Evolutionary conservation across 1,139 yeast species (phyloP), one percentile per base, ranked within the genome.

Genomic region (Blastobotrys apis): DNA sequence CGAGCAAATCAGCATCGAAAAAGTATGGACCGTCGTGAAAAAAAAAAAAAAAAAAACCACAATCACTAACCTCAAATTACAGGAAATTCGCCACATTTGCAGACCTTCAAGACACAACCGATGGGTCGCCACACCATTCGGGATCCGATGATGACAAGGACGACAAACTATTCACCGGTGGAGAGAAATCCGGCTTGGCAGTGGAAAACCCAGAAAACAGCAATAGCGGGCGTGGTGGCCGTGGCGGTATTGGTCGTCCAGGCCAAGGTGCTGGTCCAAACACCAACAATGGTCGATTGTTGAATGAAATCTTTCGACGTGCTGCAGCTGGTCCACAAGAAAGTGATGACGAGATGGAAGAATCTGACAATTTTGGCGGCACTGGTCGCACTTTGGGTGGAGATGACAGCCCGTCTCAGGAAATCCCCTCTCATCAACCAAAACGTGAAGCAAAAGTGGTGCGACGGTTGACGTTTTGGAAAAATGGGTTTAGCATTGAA

Each of bases 401-500:
- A 9, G 75, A 62, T 33, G 50, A 47, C 25, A 51, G 41, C 5
- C 47, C 47, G 19, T 47, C 54, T 25, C 48, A 34, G 38, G 45
- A 39, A 36, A 45, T 32, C 16, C 33, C 35, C 23, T 41, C 35
- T n/a, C 33, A 39, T 26, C 41, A 32, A 23, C 41, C 47, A 20
- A 51, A 43, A 33, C 38, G 22, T 8, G 40, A 16, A 6, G 41
- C 34, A 9, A 40, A 51, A 31, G 66, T 63, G n/a, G 48, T 54
- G 15, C 77, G 50, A 72, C 83, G 82, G 43, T 82, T 94, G 51
- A 87, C 95, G 0, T 92, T 92, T 63, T 92, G 98, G 98, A 81
- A 81, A 56, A 94, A 92, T 60, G 98, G 98, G 2, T 92, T 94
- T 66, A 86, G 88, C 45, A 90, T 92, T 25, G 97, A 92, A 17